A percentile compares a stretch with the other conserved stretches of the same genome.
phyloP scores from a whole-genome alignment of 257 asterid genomes.

The Fraxinus quadrangulata region DNA sequence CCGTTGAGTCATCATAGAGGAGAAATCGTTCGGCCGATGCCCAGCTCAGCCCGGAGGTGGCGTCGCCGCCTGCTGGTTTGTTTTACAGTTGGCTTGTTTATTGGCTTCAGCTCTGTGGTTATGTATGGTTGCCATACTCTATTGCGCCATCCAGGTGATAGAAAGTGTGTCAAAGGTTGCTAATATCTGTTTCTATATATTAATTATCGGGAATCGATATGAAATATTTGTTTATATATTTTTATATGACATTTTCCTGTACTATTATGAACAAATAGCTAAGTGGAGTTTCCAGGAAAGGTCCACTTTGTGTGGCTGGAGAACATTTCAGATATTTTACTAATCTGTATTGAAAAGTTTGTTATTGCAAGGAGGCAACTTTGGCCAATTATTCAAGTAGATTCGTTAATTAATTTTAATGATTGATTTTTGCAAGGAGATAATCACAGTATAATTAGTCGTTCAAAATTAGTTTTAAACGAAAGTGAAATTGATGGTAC shows the following conservation, averaged over 20 bases:
- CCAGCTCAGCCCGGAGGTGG: conserved; percentile 27
- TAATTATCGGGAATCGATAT: too few species aligned
- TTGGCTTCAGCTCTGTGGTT: conserved; percentile 41
- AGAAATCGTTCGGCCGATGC: conserved; percentile 37
- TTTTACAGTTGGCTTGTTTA: conserved; percentile 31
- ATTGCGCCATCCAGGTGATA: conserved; percentile 39
- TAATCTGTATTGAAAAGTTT: too few species aligned
- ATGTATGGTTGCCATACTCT: conserved; percentile 47
- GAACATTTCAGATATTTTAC: background rate
- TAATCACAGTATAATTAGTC: too few species aligned
- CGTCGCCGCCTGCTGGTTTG: conserved; percentile 29
- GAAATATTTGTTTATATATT: too few species aligned
- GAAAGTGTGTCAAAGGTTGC: conserved; percentile 45
- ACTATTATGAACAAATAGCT: background rate
- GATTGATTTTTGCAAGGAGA: background rate
- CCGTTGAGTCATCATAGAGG: conserved; percentile 23
- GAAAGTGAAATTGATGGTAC: too few species aligned
- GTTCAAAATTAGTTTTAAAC: too few species aligned
- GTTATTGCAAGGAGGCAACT: too few species aligned
- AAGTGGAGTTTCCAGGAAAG: background rate
- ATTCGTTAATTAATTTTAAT: too few species aligned
- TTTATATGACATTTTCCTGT: background rate
- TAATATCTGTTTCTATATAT: conserved; percentile 9
- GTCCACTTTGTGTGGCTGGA: background rate
- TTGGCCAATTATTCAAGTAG: background rate